Conservation (phyloP, 495 filamentous ascomycete genomes). For the Aspergillus heteromorphus region DNA sequence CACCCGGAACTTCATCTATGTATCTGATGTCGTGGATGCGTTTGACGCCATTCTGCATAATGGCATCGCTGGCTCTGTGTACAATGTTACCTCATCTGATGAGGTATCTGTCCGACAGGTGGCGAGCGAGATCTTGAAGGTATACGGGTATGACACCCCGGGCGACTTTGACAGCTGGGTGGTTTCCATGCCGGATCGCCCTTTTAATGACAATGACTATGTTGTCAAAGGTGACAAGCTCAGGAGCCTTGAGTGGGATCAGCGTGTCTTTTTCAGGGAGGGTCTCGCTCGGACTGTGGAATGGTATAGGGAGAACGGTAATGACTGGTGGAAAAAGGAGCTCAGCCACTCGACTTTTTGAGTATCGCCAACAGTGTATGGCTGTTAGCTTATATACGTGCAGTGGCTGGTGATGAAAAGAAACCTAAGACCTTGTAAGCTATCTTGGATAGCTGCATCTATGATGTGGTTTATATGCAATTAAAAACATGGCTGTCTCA, state of each 20-base stretch:
- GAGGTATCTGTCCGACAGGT: conserved; percentile 61
- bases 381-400: neutral
- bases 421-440: too few relatives aligned
- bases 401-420: too few relatives aligned
- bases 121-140: conserved; percentile 50
- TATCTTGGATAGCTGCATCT: too few relatives aligned
- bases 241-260: conserved; percentile 59
- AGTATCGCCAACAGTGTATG: neutral
- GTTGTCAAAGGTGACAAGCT: conserved; percentile 64
- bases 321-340: conserved; percentile 54
- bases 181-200: conserved; percentile 60
- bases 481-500: too few relatives aligned
- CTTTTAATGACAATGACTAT: conserved; percentile 69
- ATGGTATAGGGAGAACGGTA: conserved; percentile 61
- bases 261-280: conserved; percentile 53
- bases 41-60: conserved; percentile 73
- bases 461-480: too few relatives aligned
- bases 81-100: conserved; percentile 66
- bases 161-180: conserved; percentile 17
- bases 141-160: conserved; percentile 36
- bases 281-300: conserved; percentile 61
- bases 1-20: conserved; percentile 64
- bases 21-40: conserved; percentile 67
- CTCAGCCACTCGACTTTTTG: neutral
- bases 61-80: conserved; percentile 59